Conservation (phyloP, 2,329 filamentous ascomycete genomes). For the Aspergillus alliaceus region DNA sequence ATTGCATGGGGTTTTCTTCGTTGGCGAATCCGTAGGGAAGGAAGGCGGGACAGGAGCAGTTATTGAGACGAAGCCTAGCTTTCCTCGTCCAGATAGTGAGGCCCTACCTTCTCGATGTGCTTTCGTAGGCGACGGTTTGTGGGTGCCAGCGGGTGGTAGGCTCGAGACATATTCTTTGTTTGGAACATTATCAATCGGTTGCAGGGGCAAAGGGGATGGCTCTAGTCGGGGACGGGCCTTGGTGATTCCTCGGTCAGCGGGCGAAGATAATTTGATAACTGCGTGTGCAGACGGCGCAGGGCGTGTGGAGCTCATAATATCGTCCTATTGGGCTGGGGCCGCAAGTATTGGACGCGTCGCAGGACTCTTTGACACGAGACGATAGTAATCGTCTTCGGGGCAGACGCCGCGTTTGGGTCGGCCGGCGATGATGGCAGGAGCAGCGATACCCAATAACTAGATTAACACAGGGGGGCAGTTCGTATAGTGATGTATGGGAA, state of each 20-base stretch:
- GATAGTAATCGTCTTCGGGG: background rate
- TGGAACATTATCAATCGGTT: conserved; percentile 39
- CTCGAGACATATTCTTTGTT: conserved; percentile 67
- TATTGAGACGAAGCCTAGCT: conserved; percentile 64
- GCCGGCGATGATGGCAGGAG: background rate
- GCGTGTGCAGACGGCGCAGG: conserved; percentile 55
- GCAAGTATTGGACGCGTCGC: background rate
- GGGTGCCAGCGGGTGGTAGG: conserved; percentile 52
- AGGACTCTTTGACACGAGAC: background rate
- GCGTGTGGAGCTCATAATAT: conserved; percentile 41
- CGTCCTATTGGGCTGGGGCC: conserved; percentile 4
- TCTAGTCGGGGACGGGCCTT: conserved; percentile 47
- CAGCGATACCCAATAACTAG: background rate
- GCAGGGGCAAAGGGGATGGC: conserved; percentile 53
- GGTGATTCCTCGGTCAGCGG: conserved; percentile 35
- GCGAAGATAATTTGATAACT: conserved; percentile 56
- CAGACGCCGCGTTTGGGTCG: too few relatives aligned
- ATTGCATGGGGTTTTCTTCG: conserved; percentile 44
- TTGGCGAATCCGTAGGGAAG: conserved; percentile 50
- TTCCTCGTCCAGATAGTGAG: conserved; percentile 57
- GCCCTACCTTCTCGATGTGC: conserved; percentile 54
- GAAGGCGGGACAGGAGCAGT: conserved; percentile 44
- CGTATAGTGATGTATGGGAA: background rate
- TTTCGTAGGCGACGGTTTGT: conserved; percentile 70
- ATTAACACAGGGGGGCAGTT: background rate